Evolutionary conservation across 2,329 filamentous ascomycete genomes (phyloP), one percentile per base, ranked within the genome.

Genomic region (Fusarium sublunatum): DNA sequence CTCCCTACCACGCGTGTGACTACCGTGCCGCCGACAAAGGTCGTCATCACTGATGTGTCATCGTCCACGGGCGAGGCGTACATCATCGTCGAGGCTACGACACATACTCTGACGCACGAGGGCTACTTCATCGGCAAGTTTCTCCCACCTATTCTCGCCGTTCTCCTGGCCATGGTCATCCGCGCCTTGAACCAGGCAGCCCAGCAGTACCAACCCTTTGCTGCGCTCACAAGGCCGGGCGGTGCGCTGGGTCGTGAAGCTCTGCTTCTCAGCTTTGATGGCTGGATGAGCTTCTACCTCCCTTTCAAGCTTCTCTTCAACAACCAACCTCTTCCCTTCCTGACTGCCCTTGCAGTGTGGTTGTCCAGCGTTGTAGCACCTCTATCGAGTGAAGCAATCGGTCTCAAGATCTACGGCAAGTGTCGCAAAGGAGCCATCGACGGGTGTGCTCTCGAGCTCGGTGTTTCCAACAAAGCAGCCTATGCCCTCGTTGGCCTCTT

Each of bases 141-240:
- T 58, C 67, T 81, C 1, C 79, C 80, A 0, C 65, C 78, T 1
- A 70, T 82, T 3, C 48, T 80, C 2, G 77, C 77, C 13, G 73
- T 81, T 1, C 48, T 76, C 12, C 70, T 80, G 2, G 72, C 74
- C 9, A 75, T 80, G 42, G 74, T 75, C 0, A 73, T 81, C 31
- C 74, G 78, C 3, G 72, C 79, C 19, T 63, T 81, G 49, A 77
- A 79, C 55, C 70, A 74, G 46, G 75, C 77, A 51, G 77, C 73
- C 1, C 77, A 78, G 48, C 72, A 78, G 10, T 79, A 77, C 38
- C 78, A 79, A 53, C 80, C 80, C 2, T 82, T 82, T 63, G 76
- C 78, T 46, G 74, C 77, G 1, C 68, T 85, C 3, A 70, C 76
- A 6, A 70, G 67, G 8, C 61, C 70, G 0, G 65, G 70, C 1